Percentiles rank a stretch among this genome's conserved stretches.
Evolutionary conservation across 305 asterid genomes (phyloP).

Genomic region (Fraxinus platypoda): DNA sequence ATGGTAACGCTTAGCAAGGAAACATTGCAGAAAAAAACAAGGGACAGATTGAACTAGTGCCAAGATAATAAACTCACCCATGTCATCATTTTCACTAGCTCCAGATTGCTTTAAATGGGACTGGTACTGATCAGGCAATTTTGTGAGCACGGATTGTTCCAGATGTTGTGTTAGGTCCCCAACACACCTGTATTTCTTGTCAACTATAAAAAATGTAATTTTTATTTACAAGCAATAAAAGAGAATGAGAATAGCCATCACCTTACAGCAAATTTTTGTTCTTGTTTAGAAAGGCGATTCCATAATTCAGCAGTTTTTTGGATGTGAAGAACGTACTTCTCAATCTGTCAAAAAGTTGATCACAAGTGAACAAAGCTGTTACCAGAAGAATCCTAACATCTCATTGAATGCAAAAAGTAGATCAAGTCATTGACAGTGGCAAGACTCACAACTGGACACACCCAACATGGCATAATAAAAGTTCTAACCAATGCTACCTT

Average conservation of each 20-base stretch:
- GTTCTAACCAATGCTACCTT: slow-evolving; percentile 49
- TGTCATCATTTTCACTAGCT: slow-evolving; percentile 81
- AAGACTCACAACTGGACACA: neutral
- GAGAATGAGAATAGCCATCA: slow-evolving; percentile 17
- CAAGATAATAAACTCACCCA: slow-evolving; percentile 52
- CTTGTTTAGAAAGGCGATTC: slow-evolving; percentile 69
- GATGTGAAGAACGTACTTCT: slow-evolving; percentile 64
- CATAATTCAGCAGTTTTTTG: slow-evolving; percentile 54
- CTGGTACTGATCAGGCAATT: slow-evolving; percentile 75
- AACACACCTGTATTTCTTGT: slow-evolving; percentile 49
- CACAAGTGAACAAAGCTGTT: slow-evolving; percentile 16
- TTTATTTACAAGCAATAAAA: neutral
- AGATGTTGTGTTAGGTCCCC: slow-evolving; percentile 61
- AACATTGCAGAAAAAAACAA: neutral
- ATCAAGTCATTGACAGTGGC: neutral
- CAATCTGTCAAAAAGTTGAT: slow-evolving; percentile 52
- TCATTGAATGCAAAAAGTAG: neutral
- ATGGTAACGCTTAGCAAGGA: neutral
- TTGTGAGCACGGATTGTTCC: slow-evolving; percentile 68
- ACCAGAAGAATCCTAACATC: neutral
- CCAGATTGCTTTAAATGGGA: slow-evolving; percentile 80
- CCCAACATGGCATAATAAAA: neutral
- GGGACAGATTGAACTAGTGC: neutral
- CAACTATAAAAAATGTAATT: slow-evolving; percentile 8
- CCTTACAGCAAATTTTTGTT: slow-evolving; percentile 66